These are phyloP conservation scores for Echites panduratus DNA, from an alignment of 257 asterid genomes.

Conservation along the genomic window DNA sequence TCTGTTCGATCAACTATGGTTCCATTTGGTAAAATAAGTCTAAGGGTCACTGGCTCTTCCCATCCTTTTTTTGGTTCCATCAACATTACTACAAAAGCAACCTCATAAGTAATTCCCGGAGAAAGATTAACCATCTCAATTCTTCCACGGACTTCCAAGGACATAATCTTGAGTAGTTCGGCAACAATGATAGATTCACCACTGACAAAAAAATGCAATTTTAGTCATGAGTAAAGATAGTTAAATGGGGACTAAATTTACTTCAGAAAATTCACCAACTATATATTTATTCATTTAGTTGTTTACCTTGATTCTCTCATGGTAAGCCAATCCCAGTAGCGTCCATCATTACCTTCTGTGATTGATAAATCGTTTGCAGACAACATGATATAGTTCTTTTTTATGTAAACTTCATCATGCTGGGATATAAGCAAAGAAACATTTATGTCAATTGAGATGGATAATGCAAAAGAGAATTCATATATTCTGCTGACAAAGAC, in stretches of 20 bases:
- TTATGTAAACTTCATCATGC: too few relatives aligned
- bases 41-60: constrained; percentile 13
- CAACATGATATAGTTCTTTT: background rate
- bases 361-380: constrained; percentile 1
- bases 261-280: background rate
- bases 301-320: constrained; percentile 7
- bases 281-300: background rate
- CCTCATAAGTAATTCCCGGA: constrained; percentile 12
- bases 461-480: too few relatives aligned
- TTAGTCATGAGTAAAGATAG: background rate
- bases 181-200: constrained; percentile 5
- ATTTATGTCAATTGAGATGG: too few relatives aligned
- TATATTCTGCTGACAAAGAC: too few relatives aligned
- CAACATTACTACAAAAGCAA: constrained; percentile 9
- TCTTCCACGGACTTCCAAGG: constrained; percentile 4
- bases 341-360: background rate
- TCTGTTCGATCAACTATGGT: constrained; percentile 4
- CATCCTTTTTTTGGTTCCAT: constrained; percentile 8
- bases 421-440: too few relatives aligned
- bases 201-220: background rate
- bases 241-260: background rate
- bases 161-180: background rate
- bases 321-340: background rate
- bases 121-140: background rate
- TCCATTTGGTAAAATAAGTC: constrained; percentile 9